Conservation (phyloP, 106 monocot species). For the Dendrobium catenatum region DNA sequence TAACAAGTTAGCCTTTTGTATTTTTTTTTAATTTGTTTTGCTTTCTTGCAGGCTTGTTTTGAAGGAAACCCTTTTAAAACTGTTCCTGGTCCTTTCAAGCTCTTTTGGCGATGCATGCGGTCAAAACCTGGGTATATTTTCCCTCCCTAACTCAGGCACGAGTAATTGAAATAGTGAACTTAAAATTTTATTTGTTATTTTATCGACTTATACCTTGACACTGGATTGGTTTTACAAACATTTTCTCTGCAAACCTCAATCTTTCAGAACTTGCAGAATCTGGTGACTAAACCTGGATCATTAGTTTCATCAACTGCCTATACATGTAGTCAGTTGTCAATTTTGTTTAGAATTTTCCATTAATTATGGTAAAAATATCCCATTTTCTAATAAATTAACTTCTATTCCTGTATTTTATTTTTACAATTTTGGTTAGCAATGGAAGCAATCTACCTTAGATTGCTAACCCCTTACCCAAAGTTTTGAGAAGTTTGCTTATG, state of each 20-base stretch:
- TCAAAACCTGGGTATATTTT: conserved; percentile 88
- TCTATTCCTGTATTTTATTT: background rate
- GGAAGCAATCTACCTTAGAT: no score
- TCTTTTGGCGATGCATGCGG: conserved; percentile 91
- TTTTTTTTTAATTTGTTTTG: background rate
- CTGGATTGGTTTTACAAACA: background rate
- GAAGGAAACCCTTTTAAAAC: conserved; percentile 99
- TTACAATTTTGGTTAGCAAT: no score
- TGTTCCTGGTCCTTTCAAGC: conserved; percentile 95
- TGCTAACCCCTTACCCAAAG: no score
- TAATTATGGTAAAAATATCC: background rate
- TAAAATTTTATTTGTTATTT: background rate
- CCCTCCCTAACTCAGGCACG: background rate
- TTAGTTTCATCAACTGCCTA: background rate
- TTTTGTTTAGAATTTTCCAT: background rate
- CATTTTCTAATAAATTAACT: background rate
- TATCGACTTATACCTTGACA: background rate
- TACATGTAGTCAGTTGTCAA: background rate
- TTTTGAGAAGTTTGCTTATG: no score
- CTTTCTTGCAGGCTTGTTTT: conserved; percentile 75
- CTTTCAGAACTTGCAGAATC: background rate
- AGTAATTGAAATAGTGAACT: background rate
- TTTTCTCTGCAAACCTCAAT: background rate
- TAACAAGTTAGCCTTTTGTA: background rate
- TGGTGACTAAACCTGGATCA: background rate